A percentile compares a stretch with the other conserved stretches of the same genome.
Conservation (phyloP, 345 rosid species). For the Camelina laxa region DNA sequence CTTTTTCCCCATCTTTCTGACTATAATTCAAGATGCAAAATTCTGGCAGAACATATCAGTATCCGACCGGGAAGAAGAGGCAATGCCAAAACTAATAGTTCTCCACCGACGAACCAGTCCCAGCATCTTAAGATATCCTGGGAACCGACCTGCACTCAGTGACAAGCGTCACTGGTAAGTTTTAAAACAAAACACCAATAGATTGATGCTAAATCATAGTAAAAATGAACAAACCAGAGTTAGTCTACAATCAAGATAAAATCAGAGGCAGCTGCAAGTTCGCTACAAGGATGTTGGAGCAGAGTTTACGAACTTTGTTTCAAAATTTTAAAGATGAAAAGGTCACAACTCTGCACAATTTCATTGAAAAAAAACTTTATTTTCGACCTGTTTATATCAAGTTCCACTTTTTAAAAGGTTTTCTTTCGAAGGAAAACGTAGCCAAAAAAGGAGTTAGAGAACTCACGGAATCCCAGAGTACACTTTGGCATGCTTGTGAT, state of each 20-base stretch:
- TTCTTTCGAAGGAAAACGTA: not conserved
- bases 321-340: not conserved
- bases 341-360: not conserved
- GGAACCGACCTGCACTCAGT: constrained; percentile 47
- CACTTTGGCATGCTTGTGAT: constrained; percentile 87
- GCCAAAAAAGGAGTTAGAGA: constrained; percentile 7
- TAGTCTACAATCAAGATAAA: not conserved
- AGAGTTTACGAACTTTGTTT: constrained; percentile 3
- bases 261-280: not conserved
- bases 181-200: not conserved
- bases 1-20: constrained; percentile 56
- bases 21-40: constrained; percentile 61
- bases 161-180: constrained; percentile 32
- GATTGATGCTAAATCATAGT: not conserved
- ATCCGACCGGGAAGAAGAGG: constrained; percentile 46
- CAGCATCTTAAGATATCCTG: constrained; percentile 46
- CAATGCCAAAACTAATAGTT: constrained; percentile 43
- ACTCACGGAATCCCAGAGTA: constrained; percentile 59
- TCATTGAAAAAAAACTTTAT: not conserved
- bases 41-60: constrained; percentile 61
- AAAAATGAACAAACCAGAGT: not conserved
- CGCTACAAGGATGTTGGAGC: not conserved
- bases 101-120: constrained; percentile 47
- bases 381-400: not conserved
- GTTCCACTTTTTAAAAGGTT: not conserved